Evolutionary conservation across 2,329 filamentous ascomycete genomes (phyloP).

Genomic region (Trichophyton simii): DNA sequence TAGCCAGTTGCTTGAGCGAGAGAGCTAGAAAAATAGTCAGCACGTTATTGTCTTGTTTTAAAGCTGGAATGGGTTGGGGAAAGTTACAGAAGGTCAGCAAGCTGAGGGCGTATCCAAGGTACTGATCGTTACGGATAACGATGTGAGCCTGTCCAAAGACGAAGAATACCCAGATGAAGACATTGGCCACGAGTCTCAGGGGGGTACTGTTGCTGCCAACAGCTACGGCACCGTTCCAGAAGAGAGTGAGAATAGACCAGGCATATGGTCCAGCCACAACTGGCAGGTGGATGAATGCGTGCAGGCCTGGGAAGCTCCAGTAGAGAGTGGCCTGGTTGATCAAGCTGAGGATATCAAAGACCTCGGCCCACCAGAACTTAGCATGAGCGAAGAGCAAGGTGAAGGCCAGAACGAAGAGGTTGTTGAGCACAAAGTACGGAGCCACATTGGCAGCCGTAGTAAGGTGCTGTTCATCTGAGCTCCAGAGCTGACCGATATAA

Average conservation of each 20-base stretch:
- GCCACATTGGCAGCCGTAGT: constrained; percentile 64
- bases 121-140: constrained; percentile 57
- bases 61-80: not conserved
- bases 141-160: constrained; percentile 68
- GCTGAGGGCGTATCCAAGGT: constrained; percentile 67
- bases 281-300: constrained; percentile 62
- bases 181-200: constrained; percentile 69
- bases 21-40: constrained; percentile 37
- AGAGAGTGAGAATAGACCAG: constrained; percentile 76
- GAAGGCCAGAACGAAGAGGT: constrained; percentile 69
- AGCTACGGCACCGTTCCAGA: constrained; percentile 79
- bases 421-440: constrained; percentile 74
- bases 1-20: constrained; percentile 63
- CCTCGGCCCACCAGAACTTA: constrained; percentile 61
- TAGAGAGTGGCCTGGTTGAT: constrained; percentile 68
- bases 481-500: constrained; percentile 68
- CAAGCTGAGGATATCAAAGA: constrained; percentile 69
- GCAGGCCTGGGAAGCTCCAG: constrained; percentile 62
- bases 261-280: constrained; percentile 66
- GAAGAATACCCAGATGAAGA: constrained; percentile 76
- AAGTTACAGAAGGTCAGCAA: constrained; percentile 55
- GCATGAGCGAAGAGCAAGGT: constrained; percentile 69
- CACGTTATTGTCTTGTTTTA: not conserved
- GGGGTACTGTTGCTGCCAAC: constrained; percentile 55
- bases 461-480: constrained; percentile 48